Percentiles rank a stretch among this genome's conserved stretches.
Conservation (phyloP, 1,284 basidiomycete species). For the Tetrapyrgos nigripes region DNA sequence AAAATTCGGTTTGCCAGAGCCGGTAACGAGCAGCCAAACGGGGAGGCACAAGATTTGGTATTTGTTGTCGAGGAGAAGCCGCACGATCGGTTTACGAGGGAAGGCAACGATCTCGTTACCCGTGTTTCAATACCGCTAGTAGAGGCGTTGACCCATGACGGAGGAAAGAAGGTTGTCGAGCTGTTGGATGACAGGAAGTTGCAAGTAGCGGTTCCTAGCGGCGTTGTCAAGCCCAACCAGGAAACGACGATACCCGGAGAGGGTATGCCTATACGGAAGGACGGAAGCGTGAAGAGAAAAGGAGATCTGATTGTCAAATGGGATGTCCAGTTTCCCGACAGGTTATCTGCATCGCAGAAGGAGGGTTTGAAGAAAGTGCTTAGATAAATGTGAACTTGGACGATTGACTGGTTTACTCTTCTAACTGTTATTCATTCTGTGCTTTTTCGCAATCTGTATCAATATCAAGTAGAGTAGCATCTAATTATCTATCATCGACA, state of each 20-base stretch:
- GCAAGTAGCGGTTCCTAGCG: slow-evolving; percentile 69
- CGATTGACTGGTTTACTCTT: slow-evolving; percentile 3
- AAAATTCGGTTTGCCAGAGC: slow-evolving; percentile 90
- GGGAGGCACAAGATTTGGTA: slow-evolving; percentile 85
- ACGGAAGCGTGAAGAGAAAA: slow-evolving; percentile 72
- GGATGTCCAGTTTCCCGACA: slow-evolving; percentile 86
- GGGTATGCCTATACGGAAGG: slow-evolving; percentile 92
- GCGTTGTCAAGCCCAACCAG: slow-evolving; percentile 82
- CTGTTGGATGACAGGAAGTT: slow-evolving; percentile 82
- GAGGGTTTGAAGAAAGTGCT: slow-evolving; percentile 80
- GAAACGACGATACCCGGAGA: slow-evolving; percentile 76
- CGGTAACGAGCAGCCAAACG: slow-evolving; percentile 82
- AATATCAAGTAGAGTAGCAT: slow-evolving; percentile 2
- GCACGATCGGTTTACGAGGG: slow-evolving; percentile 76
- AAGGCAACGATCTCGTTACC: slow-evolving; percentile 82
- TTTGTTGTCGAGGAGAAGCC: slow-evolving; percentile 94
- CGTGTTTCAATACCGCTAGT: slow-evolving; percentile 76
- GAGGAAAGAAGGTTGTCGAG: slow-evolving; percentile 62
- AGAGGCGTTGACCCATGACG: slow-evolving; percentile 74
- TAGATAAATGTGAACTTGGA: slow-evolving; percentile 35
- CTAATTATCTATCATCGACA: neutral
- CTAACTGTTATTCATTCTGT: slow-evolving; percentile 4
- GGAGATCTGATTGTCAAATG: slow-evolving; percentile 87
- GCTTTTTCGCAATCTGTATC: neutral
- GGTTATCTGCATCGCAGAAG: slow-evolving; percentile 77